phyloP scores from a whole-genome alignment of 306 rosid species.

The Malus sieversii region DNA sequence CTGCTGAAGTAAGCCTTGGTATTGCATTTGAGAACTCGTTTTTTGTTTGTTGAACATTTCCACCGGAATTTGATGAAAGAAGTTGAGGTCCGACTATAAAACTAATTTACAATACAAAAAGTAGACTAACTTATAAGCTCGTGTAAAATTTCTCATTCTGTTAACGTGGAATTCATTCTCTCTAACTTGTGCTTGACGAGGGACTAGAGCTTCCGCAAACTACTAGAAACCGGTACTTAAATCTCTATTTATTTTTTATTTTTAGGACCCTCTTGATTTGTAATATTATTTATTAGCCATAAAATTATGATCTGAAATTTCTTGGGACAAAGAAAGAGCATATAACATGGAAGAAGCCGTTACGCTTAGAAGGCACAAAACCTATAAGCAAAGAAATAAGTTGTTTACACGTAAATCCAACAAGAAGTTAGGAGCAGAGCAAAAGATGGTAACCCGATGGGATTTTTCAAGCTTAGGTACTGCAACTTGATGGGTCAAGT shows the following conservation, averaged over 20 bases:
- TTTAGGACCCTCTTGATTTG: not conserved
- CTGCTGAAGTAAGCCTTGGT: not conserved
- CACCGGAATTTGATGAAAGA: not conserved
- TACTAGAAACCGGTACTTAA: not conserved
- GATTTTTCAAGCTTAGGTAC: not conserved
- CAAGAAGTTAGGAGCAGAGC: not conserved
- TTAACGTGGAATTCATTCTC: too few relatives aligned
- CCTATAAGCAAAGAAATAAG: conserved; percentile 21
- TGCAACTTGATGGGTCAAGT: not conserved
- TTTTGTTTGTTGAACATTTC: not conserved
- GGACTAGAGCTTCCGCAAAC: not conserved
- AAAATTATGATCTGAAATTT: not conserved
- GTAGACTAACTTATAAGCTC: too few relatives aligned
- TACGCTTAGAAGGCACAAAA: not conserved
- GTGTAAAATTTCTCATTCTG: too few relatives aligned
- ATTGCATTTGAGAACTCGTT: not conserved
- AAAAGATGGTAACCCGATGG: too few relatives aligned
- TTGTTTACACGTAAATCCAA: conserved; percentile 14
- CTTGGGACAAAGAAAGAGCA: not conserved
- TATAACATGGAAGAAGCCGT: not conserved
- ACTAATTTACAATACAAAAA: too few relatives aligned
- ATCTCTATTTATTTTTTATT: not conserved
- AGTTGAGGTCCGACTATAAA: too few relatives aligned
- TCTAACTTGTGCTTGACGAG: not conserved
- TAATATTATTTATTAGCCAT: too few relatives aligned